A percentile compares a stretch with the other conserved stretches of the same genome.
These are phyloP conservation scores for Tuber aestivum DNA, from an alignment of 495 filamentous ascomycete species.

Conservation along the genomic window DNA sequence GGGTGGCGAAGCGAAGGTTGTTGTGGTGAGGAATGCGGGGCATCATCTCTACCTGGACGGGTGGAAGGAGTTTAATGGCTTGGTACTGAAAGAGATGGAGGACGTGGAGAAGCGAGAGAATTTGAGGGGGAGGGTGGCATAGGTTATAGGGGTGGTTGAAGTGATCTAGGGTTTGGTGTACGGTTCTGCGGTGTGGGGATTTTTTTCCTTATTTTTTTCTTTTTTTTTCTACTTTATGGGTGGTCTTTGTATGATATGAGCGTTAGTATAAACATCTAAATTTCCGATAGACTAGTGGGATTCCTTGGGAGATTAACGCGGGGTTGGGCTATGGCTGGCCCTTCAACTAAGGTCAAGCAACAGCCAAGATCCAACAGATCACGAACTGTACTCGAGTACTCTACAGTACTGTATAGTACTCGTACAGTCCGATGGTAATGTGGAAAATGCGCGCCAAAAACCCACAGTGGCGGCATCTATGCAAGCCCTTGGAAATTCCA, in stretches of 20 bases:
- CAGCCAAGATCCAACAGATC: not conserved
- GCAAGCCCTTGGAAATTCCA: not conserved
- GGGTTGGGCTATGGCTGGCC: not conserved
- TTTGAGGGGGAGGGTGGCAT: slow-evolving; percentile 3
- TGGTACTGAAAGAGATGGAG: slow-evolving; percentile 70
- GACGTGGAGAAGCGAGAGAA: slow-evolving; percentile 55
- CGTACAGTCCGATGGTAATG: too few relatives aligned
- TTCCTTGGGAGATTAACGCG: too few relatives aligned
- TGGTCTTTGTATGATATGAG: not conserved
- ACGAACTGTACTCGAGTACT: too few relatives aligned
- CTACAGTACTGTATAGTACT: too few relatives aligned
- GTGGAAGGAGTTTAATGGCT: slow-evolving; percentile 77
- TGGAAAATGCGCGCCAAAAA: not conserved
- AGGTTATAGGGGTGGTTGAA: not conserved
- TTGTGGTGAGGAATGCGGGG: slow-evolving; percentile 72
- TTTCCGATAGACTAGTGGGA: not conserved
- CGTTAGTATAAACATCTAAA: not conserved
- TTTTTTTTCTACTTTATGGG: not conserved
- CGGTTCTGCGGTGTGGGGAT: not conserved
- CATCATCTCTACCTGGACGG: slow-evolving; percentile 94
- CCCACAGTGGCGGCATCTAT: not conserved
- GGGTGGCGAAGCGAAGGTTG: slow-evolving; percentile 70
- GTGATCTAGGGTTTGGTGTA: not conserved
- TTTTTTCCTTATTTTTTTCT: not conserved
- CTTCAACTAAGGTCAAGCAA: not conserved